Evolutionary conservation across 108 stramenopile genomes (phyloP), one percentile per base, ranked within the genome.

Genomic region (Craspedostauros australis): DNA sequence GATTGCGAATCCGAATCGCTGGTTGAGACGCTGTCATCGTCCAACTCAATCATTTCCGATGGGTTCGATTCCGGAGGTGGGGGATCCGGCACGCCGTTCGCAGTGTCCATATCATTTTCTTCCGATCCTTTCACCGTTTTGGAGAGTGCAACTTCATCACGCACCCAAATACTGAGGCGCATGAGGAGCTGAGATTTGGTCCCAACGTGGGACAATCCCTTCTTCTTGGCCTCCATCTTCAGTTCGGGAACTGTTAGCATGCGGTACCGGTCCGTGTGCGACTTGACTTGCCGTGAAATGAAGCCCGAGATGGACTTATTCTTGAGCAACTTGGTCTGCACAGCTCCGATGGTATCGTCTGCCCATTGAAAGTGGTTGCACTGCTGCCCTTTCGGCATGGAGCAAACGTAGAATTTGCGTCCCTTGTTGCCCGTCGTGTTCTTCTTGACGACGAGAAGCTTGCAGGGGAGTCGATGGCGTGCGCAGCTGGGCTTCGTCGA

Each of bases 331-430:
- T 52, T 43, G 38, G 26, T 29, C 0, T 9, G 18, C 19, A 24
- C 41, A 26, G 39, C 14, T 24, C 34, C 76, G 16, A 73, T 22
- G 0, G 88, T 87, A 57, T 94, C 93, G 39, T 91, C 89, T 6
- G 73, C 79, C 93, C 93, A 94, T 62, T 86, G 56, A 73, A 94
- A 94, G 56, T 75, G 78, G 43, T 94, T 76, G 56, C 93, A 94
- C 45, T 91, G 80, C 34, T 94, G 89, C 14, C 87, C 93, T 26
- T 67, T 65, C 0, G 89, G 87, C 76, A 91, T 66, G 11, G 80
- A 68, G 54, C 93, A 94, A 4, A 66, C 82, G 69, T 76, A 91
- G 56, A 94, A 94, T 45, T 83, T 80, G 15, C 88, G 60, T 21
- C 93, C 93, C 53, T 83, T 89, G 54, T 94, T 94, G 15, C 81